Conservation (phyloP, 345 rosid species). For the Hevea brasiliensis region DNA sequence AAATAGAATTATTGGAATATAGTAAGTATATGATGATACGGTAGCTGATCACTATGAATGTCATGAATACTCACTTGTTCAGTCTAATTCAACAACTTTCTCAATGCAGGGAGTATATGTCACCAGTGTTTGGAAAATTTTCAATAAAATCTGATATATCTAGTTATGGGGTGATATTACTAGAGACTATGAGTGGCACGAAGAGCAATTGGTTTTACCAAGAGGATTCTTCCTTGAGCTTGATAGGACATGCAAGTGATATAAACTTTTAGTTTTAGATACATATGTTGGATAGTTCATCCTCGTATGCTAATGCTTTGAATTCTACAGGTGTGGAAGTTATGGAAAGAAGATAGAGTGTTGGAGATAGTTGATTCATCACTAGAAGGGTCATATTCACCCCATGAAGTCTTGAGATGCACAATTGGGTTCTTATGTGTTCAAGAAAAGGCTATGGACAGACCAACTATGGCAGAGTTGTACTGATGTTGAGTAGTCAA, state of each 20-base stretch:
- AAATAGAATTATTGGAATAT: no score
- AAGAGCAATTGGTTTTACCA: constrained; percentile 29
- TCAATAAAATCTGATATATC: constrained; percentile 36
- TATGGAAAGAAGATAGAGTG: constrained; percentile 20
- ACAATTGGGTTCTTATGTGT: constrained; percentile 32
- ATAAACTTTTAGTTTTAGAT: no score
- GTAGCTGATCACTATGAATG: no score
- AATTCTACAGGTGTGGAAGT: constrained; percentile 31
- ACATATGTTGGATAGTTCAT: no score
- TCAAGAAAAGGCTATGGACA: constrained; percentile 19
- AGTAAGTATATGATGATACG: no score
- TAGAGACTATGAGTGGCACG: constrained; percentile 43
- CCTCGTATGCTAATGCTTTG: neutral
- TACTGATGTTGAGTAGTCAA: constrained; percentile 12
- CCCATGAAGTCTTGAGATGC: neutral
- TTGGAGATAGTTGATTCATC: neutral
- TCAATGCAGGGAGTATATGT: no score
- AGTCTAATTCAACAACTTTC: no score
- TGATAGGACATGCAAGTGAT: constrained; percentile 33
- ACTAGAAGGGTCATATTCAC: neutral
- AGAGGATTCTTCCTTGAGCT: constrained; percentile 22
- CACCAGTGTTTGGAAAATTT: constrained; percentile 3
- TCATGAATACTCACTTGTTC: no score
- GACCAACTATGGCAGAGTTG: no score
- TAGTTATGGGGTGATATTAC: neutral